Percentiles rank a stretch among this genome's conserved stretches.
Evolutionary conservation across 352 stramenopile genomes (phyloP).

Genomic region (Pythium grandisporangium): DNA sequence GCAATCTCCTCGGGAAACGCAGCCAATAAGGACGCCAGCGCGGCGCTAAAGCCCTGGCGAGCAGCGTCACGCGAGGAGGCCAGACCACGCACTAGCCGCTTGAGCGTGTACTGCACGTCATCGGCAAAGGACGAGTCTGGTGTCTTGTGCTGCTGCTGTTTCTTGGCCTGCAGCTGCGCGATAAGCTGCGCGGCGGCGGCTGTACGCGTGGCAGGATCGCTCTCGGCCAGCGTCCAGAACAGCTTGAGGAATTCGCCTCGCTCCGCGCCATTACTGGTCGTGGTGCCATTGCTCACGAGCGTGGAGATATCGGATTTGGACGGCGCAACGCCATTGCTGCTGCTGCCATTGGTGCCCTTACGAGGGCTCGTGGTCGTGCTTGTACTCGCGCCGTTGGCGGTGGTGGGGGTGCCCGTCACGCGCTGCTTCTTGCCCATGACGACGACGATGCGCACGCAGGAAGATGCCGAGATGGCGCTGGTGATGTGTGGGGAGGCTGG

Average conservation of each 20-base stretch:
- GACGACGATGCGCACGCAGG: no score
- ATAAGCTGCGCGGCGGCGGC: conserved; percentile 54
- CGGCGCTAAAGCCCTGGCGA: conserved; percentile 85
- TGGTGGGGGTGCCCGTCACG: conserved; percentile 1
- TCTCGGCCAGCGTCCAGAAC: conserved; percentile 82
- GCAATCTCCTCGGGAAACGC: conserved; percentile 30
- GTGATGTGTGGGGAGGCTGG: no score
- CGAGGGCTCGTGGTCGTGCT: no score
- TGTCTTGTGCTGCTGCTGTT: conserved; percentile 20
- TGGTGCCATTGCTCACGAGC: background rate
- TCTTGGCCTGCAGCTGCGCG: conserved; percentile 17
- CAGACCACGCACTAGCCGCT: conserved; percentile 85
- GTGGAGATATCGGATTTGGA: no score
- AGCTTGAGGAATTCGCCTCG: conserved; percentile 78
- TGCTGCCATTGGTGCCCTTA: no score
- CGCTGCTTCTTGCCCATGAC: conserved; percentile 12
- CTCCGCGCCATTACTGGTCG: conserved; percentile 9
- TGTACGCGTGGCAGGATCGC: conserved; percentile 42
- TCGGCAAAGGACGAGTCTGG: conserved; percentile 10
- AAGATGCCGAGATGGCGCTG: no score
- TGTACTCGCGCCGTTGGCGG: no score
- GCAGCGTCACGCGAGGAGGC: conserved; percentile 84
- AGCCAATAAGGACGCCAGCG: conserved; percentile 57
- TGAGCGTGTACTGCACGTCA: conserved; percentile 86
- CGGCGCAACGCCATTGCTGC: no score